phyloP scores from a whole-genome alignment of 1,139 yeast species.

The Debaryomyces singareniensis region DNA sequence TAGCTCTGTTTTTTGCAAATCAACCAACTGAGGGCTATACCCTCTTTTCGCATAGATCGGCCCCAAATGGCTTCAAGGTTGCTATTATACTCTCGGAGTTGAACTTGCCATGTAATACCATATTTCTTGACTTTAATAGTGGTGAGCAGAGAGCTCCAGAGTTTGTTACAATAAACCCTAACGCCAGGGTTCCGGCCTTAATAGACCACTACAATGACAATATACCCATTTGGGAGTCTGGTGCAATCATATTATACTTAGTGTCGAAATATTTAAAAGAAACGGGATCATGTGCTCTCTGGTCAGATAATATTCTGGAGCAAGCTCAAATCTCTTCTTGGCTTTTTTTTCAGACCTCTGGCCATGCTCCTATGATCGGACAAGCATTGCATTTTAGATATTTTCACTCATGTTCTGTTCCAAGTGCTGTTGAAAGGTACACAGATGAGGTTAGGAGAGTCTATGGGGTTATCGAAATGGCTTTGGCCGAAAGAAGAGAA shows the following conservation, averaged over 20 bases:
- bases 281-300: slow-evolving; percentile 67
- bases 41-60: slow-evolving; percentile 82
- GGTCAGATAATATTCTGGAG: slow-evolving; percentile 75
- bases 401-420: slow-evolving; percentile 82
- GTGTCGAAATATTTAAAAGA: slow-evolving; percentile 64
- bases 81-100: slow-evolving; percentile 86
- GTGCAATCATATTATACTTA: slow-evolving; percentile 78
- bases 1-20: slow-evolving; percentile 67
- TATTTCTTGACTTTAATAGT: slow-evolving; percentile 78
- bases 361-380: slow-evolving; percentile 97
- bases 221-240: slow-evolving; percentile 88
- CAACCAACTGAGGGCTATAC: slow-evolving; percentile 84
- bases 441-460: slow-evolving; percentile 92
- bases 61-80: slow-evolving; percentile 95
- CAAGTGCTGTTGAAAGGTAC: slow-evolving; percentile 86
- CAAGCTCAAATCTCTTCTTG: slow-evolving; percentile 86
- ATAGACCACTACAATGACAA: slow-evolving; percentile 82
- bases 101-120: slow-evolving; percentile 71
- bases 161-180: slow-evolving; percentile 86
- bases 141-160: slow-evolving; percentile 95
- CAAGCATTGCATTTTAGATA: slow-evolving; percentile 92
- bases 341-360: slow-evolving; percentile 92
- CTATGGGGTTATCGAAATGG: slow-evolving; percentile 92
- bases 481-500: slow-evolving; percentile 88
- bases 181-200: slow-evolving; percentile 90